Evolutionary conservation across 352 stramenopile genomes (phyloP), one percentile per base, ranked within the genome.

Genomic region (Pilasporangium apinafurcum): DNA sequence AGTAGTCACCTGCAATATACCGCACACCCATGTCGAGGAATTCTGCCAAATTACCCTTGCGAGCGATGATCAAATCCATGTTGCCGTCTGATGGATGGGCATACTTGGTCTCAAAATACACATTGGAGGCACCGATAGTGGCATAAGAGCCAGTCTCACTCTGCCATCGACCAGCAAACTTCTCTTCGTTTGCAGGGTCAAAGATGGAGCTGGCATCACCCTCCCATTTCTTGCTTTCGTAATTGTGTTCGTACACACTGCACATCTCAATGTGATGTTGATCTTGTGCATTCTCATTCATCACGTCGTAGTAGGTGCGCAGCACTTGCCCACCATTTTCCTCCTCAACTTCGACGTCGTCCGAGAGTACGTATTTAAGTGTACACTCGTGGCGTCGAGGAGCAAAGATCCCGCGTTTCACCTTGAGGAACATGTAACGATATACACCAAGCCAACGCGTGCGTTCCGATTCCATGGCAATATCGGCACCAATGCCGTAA

Each of bases 91-190:
- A 88, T 26, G 75, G 75, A 48, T 91, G 79, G 22, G 73, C 69
- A 37, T 81, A 91, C 59, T 84, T 76, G 20, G 73, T 79, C 59
- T 91, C 78, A 44, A 86, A 86, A 59, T 86, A 86, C 37, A 88
- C 73, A 43, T 91, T 88, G 7, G 75, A 86, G 9, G 65, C 79
- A 17, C 73, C 79, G 22, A 78, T 59, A 0, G 73, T 81, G 9
- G 59, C 65, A 53, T 84, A 69, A 49, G 76, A 48, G 8, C 60
- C 63, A 13, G 59, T 44, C 37, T 88, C 70, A 16, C 43, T 62
- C 9, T 62, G 60, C 75, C 74, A 90, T 37, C 70, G 48, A 14
- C 53, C 72, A 2, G 34, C 62, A 40, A 78, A 88, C 33, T 72
- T 74, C n/a, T 68, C 68, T 28, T 83, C 76, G 24, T 62, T 71